Base-by-base conservation (phyloP, 2,329 filamentous ascomycete genomes). In the Xylaria arbuscula region DNA sequence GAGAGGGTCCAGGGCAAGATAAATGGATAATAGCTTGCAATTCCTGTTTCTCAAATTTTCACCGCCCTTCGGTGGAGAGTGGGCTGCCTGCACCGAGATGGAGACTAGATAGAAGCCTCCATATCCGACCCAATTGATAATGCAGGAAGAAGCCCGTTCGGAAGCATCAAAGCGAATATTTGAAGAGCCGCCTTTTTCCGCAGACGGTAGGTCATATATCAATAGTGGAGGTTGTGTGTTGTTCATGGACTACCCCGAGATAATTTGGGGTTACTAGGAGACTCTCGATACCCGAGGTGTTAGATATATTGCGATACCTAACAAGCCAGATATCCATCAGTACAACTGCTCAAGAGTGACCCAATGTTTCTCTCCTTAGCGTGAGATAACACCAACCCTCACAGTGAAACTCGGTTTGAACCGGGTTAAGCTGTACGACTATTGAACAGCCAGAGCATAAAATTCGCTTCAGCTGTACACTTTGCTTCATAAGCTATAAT, bases 91-190 rank as follows among this genome's bases (percentile, higher is more conserved):
- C 53, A 62, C 48, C 53, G n/a, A 13, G 63, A 69, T 66, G 63
- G 67, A 51, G 58, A 59, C 40, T 42, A 32, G 38, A 57, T 57
- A 57, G 38, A 10, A 22, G 2, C 45, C n/a, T 45, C 15, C 48
- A 62, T 56, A 68, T 62, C 57, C 15, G 53, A 58, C 66, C 62
- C 53, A 51, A 40, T 63, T 62, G 62, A 66, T 68, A 68, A 68
- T 62, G 57, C 62, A 62, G 48, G 62, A 32, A 40, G 48, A 50
- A 54, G n/a, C 11, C 50, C 38, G 51, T 38, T 38, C 10, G 13
- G n/a, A 19, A 22, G 54, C 47, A n/a, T 15, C 32, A 48, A 56
- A 28, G 48, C 19, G 48, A 50, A 24, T 60, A 28, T 48, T 22
- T n/a, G 32, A 19, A 48, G 36, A 55, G 48, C 54, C 24, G 19